These are phyloP conservation scores for Rhodotorula sphaerocarpa DNA, from an alignment of 768 basidiomycete species.

Conservation along the genomic window DNA sequence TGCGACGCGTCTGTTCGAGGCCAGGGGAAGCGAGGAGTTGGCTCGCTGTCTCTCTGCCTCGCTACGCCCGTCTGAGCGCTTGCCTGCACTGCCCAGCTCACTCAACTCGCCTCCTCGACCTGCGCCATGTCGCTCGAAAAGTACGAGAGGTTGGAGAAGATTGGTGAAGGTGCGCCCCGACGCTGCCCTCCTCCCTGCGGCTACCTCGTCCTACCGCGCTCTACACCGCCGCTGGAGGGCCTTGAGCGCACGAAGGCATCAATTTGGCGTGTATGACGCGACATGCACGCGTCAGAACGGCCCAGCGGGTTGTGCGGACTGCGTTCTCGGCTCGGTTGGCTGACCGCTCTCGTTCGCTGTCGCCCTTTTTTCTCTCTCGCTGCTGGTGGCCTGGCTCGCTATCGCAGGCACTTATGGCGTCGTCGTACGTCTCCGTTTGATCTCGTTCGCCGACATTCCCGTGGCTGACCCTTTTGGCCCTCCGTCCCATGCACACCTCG, in stretches of 20 bases:
- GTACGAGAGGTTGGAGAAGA: constrained; percentile 36
- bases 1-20: no score
- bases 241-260: no score
- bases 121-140: constrained; percentile 25
- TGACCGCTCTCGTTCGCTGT: constrained; percentile 1
- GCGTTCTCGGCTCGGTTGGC: not conserved
- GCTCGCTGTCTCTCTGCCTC: not conserved
- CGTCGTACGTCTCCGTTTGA: constrained; percentile 47
- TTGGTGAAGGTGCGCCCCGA: constrained; percentile 30
- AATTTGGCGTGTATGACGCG: no score
- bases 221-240: no score
- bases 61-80: not conserved
- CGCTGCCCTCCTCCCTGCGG: not conserved
- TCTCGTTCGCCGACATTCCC: accelerated
- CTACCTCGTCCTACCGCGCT: not conserved
- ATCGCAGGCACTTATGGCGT: constrained; percentile 87
- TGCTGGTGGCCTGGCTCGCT: not conserved
- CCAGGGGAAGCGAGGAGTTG: no score
- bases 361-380: not conserved
- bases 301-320: not conserved
- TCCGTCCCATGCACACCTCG: not conserved
- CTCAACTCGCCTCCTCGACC: not conserved
- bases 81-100: not conserved
- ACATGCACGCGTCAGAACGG: no score
- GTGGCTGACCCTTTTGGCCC: not conserved